Evolutionary conservation across 148 eudicot species (phyloP).

Genomic region (Camellia japonica): DNA sequence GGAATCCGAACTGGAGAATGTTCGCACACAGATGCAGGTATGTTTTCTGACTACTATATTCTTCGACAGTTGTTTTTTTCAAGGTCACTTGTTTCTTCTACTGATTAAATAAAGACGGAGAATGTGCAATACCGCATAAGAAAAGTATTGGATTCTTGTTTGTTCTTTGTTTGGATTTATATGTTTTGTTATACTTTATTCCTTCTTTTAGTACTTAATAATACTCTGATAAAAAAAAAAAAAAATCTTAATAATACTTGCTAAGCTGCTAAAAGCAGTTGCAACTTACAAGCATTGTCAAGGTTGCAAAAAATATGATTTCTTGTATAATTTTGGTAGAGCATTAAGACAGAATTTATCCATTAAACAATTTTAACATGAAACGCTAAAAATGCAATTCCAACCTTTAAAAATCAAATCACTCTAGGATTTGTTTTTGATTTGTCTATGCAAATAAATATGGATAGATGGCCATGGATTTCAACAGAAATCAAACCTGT

Average conservation of each 20-base stretch:
- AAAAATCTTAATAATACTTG: neutral
- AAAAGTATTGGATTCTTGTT: neutral
- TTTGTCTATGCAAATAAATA: neutral
- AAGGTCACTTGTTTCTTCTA: neutral
- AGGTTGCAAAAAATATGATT: neutral
- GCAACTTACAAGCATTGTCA: neutral
- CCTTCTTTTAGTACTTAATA: neutral
- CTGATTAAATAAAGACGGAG: constrained; percentile 1
- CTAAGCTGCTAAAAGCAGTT: neutral
- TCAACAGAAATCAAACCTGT: neutral
- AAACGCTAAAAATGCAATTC: neutral
- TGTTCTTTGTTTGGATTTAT: neutral
- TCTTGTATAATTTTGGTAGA: neutral
- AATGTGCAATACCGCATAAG: neutral
- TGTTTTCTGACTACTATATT: constrained; percentile 7
- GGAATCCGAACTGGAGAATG: constrained; percentile 91
- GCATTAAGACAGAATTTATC: too few species aligned
- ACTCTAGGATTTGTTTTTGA: neutral
- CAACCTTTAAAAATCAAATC: neutral
- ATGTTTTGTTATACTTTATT: neutral
- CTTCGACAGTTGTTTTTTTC: neutral
- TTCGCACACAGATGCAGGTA: constrained; percentile 92
- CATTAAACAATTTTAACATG: neutral
- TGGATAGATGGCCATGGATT: neutral
- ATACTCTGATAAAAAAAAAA: too few species aligned